Base-by-base conservation (phyloP, 164 flowering plant genomes). In the Brasenia schreberi region DNA sequence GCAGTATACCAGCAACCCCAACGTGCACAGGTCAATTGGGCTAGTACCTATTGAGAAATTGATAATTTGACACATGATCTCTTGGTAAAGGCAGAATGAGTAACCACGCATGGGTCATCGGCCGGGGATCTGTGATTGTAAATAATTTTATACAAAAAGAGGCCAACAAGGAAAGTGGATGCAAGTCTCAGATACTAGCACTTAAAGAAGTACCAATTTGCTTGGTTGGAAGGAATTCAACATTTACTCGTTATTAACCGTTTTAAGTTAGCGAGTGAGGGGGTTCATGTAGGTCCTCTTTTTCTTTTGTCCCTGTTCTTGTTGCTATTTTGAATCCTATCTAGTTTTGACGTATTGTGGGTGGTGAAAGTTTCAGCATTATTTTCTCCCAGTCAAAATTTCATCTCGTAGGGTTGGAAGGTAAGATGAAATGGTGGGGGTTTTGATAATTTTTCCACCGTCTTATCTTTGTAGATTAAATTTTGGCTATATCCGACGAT, bases 21-120 rank as follows among this genome's bases (percentile, higher is more conserved):
- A 75, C 90, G 82, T 68, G 68, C 89, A 69, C 96, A 85, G 66
- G 78, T 85, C 53, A 89, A 89, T 78, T 92, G 98, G 98, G 88
- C 83, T 12, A 84, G 78, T 71, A 89, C 77, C 81, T 89, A 84
- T 79, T 92, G 76, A 85, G 68, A 33, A 70, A 67, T 61, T 18
- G 18, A 11, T 61, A 61, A 23, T 10, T 61, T 61, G 63, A 23
- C 33, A 18, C 23, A 7, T 11, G 33, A 61, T 10, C 9, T 61
- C 18, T 9, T 23, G 39, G 4, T 5, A 23, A 61, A 61, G 18
- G 33, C 19, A 18, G 63, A 23, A 61, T 61, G 63, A 23, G 63
- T 11, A 9, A 61, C 7, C 63, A 11, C 18, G 19, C 27, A 61
- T 18, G 63, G 33, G 18, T 23, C 62, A n/a, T 60, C 27, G 62